Conservation (phyloP, 2,329 filamentous ascomycete genomes). For the Claviceps sp. region DNA sequence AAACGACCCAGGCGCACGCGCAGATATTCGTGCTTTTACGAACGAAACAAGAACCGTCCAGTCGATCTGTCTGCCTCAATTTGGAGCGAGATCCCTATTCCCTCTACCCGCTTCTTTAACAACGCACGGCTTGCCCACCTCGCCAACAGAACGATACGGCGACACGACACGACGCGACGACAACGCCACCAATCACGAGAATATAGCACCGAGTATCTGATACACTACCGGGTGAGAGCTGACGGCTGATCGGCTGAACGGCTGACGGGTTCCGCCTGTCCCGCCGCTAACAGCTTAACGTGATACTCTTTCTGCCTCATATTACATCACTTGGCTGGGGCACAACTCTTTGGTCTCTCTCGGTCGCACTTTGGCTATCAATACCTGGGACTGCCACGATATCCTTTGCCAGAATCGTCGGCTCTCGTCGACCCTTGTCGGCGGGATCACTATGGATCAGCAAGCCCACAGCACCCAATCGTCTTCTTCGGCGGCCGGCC, state of each 20-base stretch:
- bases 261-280: no score
- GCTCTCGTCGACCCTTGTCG: neutral
- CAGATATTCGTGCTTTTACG: neutral
- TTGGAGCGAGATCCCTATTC: neutral
- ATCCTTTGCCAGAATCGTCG: conserved; percentile 3
- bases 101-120: neutral
- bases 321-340: conserved; percentile 11
- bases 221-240: neutral
- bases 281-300: neutral
- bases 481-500: conserved; percentile 38
- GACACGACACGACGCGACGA: neutral
- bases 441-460: conserved; percentile 27
- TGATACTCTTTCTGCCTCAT: conserved; percentile 7
- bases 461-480: conserved; percentile 40
- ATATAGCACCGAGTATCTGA: neutral
- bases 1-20: neutral
- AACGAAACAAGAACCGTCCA: no score
- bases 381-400: conserved; percentile 32
- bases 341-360: conserved; percentile 11
- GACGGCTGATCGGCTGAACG: no score
- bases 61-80: neutral
- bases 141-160: neutral
- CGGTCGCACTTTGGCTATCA: conserved; percentile 24
- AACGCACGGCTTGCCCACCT: neutral
- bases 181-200: neutral